Conservation (phyloP, 2,329 filamentous ascomycete genomes). For the Penicillium paneum region DNA sequence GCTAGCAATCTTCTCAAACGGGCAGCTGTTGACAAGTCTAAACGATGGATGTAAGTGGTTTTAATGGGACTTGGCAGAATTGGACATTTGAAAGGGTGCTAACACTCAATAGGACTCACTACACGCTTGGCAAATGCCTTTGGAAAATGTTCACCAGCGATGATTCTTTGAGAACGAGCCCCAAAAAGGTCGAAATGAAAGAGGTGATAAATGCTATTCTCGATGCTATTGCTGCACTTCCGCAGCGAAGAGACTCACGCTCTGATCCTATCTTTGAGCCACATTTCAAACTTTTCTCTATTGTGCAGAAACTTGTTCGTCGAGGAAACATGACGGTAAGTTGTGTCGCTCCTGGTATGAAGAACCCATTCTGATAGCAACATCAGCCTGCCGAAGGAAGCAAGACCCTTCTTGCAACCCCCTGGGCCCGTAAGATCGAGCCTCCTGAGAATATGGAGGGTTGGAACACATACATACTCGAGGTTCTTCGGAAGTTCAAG, state of each 20-base stretch:
- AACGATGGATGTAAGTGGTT: conserved; percentile 59
- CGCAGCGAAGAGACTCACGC: conserved; percentile 58
- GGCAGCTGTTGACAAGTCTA: conserved; percentile 57
- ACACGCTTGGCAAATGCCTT: conserved; percentile 67
- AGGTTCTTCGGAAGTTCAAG: conserved; percentile 56
- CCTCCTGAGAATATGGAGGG: conserved; percentile 49
- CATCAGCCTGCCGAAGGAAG: conserved; percentile 46
- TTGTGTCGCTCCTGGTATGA: conserved; percentile 19
- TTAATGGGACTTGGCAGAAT: background rate
- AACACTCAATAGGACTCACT: conserved; percentile 52
- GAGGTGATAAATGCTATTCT: conserved; percentile 57
- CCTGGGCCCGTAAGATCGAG: conserved; percentile 54
- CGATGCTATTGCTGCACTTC: conserved; percentile 59
- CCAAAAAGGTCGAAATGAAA: conserved; percentile 36
- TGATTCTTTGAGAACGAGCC: conserved; percentile 38
- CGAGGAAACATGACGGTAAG: conserved; percentile 44
- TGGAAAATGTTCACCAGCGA: conserved; percentile 66
- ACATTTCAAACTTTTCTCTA: conserved; percentile 83
- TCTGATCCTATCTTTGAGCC: conserved; percentile 80
- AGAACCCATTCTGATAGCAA: conserved; percentile 26
- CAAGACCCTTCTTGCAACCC: conserved; percentile 51
- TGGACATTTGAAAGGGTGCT: conserved; percentile 15
- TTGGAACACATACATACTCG: conserved; percentile 62
- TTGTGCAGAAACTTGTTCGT: conserved; percentile 76
- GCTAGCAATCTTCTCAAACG: conserved; percentile 59